phyloP scores from a whole-genome alignment of 2,329 filamentous ascomycete genomes.

The Trichoderma polysporum region DNA sequence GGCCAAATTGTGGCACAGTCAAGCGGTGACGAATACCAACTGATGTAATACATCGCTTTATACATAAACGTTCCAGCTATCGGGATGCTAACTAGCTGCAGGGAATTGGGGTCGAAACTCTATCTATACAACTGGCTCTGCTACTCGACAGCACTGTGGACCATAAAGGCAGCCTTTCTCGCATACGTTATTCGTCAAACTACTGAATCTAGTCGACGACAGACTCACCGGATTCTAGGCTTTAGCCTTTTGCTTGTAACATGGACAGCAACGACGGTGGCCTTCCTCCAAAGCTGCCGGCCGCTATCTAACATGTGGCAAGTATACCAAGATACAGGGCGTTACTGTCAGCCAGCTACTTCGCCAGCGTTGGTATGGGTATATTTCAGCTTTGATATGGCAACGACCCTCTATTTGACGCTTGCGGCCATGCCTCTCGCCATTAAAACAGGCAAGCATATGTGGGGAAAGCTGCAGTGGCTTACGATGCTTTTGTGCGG shows the following conservation, averaged over 20 bases:
- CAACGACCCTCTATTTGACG: slow-evolving; percentile 12
- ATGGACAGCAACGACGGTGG: slow-evolving; percentile 9
- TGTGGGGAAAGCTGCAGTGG: not conserved
- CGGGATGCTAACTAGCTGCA: not conserved
- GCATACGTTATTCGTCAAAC: slow-evolving; percentile 4
- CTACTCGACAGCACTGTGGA: slow-evolving; percentile 20
- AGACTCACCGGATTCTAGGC: not conserved
- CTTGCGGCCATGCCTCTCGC: slow-evolving; percentile 4
- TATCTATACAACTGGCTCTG: slow-evolving; percentile 19
- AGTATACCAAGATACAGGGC: not conserved
- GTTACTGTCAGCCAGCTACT: slow-evolving; percentile 16
- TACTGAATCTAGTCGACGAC: not conserved
- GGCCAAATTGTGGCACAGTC: not conserved
- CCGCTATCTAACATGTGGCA: slow-evolving; percentile 20
- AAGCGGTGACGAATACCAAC: not conserved
- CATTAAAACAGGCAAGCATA: not conserved
- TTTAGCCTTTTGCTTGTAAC: slow-evolving; percentile 9
- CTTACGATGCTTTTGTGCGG: not conserved
- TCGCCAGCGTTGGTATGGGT: slow-evolving; percentile 20
- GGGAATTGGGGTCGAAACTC: slow-evolving; percentile 22
- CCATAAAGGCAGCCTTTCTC: slow-evolving; percentile 20
- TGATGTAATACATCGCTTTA: not conserved
- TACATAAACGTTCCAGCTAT: rapidly evolving
- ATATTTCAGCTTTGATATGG: slow-evolving; percentile 11
- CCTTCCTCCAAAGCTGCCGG: slow-evolving; percentile 16